Evolutionary conservation across 306 rosid genomes (phyloP), one percentile per base, ranked within the genome.

Genomic region (Cercis canadensis): DNA sequence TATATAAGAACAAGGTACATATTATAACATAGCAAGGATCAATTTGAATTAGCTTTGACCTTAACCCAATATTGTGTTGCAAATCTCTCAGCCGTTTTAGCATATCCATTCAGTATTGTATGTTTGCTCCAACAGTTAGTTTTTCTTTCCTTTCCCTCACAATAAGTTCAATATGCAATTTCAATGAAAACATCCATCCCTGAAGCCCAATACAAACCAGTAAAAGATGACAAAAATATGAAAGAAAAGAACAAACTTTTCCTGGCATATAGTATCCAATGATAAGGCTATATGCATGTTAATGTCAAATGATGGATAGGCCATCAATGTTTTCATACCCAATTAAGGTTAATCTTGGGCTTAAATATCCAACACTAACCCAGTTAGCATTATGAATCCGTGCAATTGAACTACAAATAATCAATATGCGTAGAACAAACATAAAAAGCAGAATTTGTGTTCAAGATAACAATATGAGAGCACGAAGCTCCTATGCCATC

Each of bases 11-110:
- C 7, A 33, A 10, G 14, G 11, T 14, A 43, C 13, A 31, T 6
- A 40, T 60, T 16, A 29, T 56, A 63, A 43, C 67, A 62, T 24
- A 50, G 41, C 39, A 58, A 47, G 37, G 39, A 8, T 55, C 61
- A 51, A 6, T 29, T 7, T 7, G 36, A 19, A 31, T 52, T 64
- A 70, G 52, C 44, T 52, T 56, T 29, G 49, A 34, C 53, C 56
- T 46, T 8, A 62, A 32, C 44, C 17, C 47, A 2, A 55, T 5
- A 16, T 16, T 61, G 53, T 69, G 34, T 8, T 34, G 32, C 52
- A 32, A 68, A 63, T 62, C 7, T 57, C 67, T 41, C 8, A 3
- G 43, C 14, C 17, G 31, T 39, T 59, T 14, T 6, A 60, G 21
- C 52, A 60, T 16, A 37, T 17, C 29, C 29, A 24, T 24, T 24